Conservation (phyloP, 2,329 filamentous ascomycete species). For the Alternaria tenuissima region DNA sequence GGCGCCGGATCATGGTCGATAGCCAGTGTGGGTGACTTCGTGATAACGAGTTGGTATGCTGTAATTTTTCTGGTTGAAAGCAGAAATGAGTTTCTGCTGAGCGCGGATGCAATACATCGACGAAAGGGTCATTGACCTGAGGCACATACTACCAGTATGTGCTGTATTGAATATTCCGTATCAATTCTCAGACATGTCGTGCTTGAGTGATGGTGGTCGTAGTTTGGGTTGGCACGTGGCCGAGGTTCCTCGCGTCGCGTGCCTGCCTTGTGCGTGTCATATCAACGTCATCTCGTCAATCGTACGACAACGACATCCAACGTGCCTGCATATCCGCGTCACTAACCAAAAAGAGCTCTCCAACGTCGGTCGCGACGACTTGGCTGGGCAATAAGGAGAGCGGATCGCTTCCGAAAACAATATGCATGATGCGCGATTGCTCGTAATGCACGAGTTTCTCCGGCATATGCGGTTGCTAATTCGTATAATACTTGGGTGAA, state of each 20-base stretch:
- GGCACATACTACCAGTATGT: neutral
- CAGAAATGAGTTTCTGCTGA: neutral
- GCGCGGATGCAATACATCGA: neutral
- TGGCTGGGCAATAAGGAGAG: neutral
- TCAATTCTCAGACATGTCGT: neutral
- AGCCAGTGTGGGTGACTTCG: neutral
- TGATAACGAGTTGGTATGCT: neutral
- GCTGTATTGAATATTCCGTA: neutral
- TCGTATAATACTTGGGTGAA: neutral
- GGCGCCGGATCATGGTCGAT: neutral
- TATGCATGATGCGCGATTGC: constrained; percentile 1
- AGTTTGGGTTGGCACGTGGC: neutral
- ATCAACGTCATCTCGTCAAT: constrained; percentile 5
- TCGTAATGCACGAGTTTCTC: neutral
- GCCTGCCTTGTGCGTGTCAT: neutral
- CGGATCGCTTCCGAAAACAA: neutral
- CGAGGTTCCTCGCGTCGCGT: neutral
- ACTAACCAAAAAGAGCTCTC: neutral
- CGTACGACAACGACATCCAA: constrained; percentile 3
- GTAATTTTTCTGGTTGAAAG: neutral
- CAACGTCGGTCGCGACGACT: neutral
- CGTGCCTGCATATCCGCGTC: neutral
- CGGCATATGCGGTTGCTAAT: neutral
- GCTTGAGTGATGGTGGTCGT: neutral
- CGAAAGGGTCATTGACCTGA: neutral